Percentiles rank a stretch among this genome's conserved stretches.
Evolutionary conservation across 805 yeast species (phyloP).

Genomic region (Myxozyma nipponensis): DNA sequence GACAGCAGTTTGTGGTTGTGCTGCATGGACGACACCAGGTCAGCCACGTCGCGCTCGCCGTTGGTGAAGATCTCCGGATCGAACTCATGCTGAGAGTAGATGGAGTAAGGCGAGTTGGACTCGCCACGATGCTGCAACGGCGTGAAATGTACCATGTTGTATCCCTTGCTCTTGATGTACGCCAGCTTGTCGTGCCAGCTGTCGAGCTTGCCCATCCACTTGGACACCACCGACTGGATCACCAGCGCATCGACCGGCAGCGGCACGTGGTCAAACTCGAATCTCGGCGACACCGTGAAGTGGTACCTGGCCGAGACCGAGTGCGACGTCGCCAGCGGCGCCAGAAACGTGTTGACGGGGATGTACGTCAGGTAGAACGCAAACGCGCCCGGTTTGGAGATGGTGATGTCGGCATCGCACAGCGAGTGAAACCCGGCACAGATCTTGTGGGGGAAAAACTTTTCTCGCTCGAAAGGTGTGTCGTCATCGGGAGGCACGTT

Average conservation of each 20-base stretch:
- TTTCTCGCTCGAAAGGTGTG: slow-evolving; percentile 52
- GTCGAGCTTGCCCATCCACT: slow-evolving; percentile 74
- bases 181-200: slow-evolving; percentile 67
- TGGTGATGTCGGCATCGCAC: slow-evolving; percentile 54
- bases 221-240: slow-evolving; percentile 80
- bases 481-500: slow-evolving; percentile 56
- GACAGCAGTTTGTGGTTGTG: slow-evolving; percentile 60
- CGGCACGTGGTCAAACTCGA: slow-evolving; percentile 52
- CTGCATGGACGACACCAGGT: slow-evolving; percentile 50
- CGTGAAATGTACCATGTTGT: slow-evolving; percentile 94
- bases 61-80: slow-evolving; percentile 62
- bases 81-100: slow-evolving; percentile 75
- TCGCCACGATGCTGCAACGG: slow-evolving; percentile 88
- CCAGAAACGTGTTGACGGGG: slow-evolving; percentile 29
- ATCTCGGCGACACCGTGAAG: slow-evolving; percentile 76
- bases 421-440: slow-evolving; percentile 62
- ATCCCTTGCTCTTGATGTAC: slow-evolving; percentile 67
- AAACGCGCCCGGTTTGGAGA: slow-evolving; percentile 74
- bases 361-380: slow-evolving; percentile 66
- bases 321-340: slow-evolving; percentile 23
- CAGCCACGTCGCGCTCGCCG: slow-evolving; percentile 50
- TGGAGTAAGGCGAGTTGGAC: slow-evolving; percentile 90
- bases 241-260: slow-evolving; percentile 75
- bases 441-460: slow-evolving; percentile 49
- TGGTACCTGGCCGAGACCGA: slow-evolving; percentile 54